Base-by-base conservation (phyloP, 2,329 filamentous ascomycete species). In the Fusarium cicatricum region DNA sequence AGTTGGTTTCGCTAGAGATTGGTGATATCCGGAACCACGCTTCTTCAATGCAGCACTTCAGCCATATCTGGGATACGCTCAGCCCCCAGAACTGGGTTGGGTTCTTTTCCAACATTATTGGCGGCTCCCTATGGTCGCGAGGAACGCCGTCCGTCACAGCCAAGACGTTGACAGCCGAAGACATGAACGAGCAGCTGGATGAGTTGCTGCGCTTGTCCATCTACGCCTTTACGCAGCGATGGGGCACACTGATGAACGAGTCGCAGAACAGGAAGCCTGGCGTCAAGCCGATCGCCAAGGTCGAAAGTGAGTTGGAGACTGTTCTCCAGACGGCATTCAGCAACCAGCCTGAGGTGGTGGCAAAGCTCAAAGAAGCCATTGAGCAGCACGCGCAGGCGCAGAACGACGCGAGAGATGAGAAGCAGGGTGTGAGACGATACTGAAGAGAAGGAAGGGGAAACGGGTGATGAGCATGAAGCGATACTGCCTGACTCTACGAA, bases 141-240 rank as follows among this genome's bases (percentile, higher is more conserved):
- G 67, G 68, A 5, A 63, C 66, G 15, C 70, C 72, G 3, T 66
- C 73, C 0, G 73, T 78, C 3, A 76, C 72, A 19, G 74, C 74
- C 29, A 75, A 76, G 60, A 72, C 75, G 12, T 55, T 78, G 47
- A 79, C 77, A 4, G 76, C 80, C 2, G 79, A 87, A 53, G 85
- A 88, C 64, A 86, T 86, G 65, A 84, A 83, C 59, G 86, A 88
- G 72, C 85, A 87, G 70, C 71, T 89, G 49, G 86, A 89, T 60
- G 85, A 86, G 64, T 71, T 87, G 55, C 73, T 89, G 21, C 77
- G 86, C 45, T 83, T 86, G 70, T 84, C 82, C 42, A 89, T 89
- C 48, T 85, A 83, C 34, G 80, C 79, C 2, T 88, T 89, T 56
- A 87, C 86, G 14, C 83, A 83, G 68, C 78, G 83, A 32, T 89